A percentile compares a stretch with the other conserved stretches of the same genome.
Evolutionary conservation across 2,329 filamentous ascomycete species (phyloP).

Genomic region (Pyrenochaeta sp.): DNA sequence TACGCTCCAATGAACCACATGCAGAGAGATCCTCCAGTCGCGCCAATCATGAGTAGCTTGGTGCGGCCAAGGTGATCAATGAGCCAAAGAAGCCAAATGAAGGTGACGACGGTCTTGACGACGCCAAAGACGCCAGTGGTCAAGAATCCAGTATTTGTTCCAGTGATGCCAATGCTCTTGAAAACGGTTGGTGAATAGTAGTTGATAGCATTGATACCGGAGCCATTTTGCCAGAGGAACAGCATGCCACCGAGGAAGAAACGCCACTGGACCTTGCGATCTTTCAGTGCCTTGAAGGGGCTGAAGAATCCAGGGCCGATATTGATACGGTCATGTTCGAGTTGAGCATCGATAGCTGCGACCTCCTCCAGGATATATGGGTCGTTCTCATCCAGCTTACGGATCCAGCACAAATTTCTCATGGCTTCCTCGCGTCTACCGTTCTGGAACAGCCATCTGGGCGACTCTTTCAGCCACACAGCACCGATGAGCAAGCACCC

Average conservation of each 20-base stretch:
- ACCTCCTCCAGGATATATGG: slow-evolving; percentile 79
- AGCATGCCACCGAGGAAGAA: slow-evolving; percentile 77
- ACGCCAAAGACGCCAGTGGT: slow-evolving; percentile 81
- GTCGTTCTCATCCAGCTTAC: slow-evolving; percentile 64
- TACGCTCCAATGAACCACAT: slow-evolving; percentile 72
- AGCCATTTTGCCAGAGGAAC: slow-evolving; percentile 82
- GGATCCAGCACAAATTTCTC: slow-evolving; percentile 67
- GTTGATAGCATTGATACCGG: slow-evolving; percentile 77
- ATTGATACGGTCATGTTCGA: slow-evolving; percentile 69
- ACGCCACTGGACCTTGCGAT: slow-evolving; percentile 69
- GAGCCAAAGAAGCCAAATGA: slow-evolving; percentile 74
- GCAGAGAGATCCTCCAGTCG: slow-evolving; percentile 67
- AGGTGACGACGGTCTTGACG: slow-evolving; percentile 74
- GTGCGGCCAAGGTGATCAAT: slow-evolving; percentile 72
- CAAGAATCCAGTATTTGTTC: slow-evolving; percentile 66
- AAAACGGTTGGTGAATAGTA: slow-evolving; percentile 80
- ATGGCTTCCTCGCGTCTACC: slow-evolving; percentile 53
- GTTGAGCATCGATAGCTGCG: slow-evolving; percentile 72
- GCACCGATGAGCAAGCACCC: slow-evolving; percentile 62
- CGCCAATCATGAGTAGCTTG: slow-evolving; percentile 72
- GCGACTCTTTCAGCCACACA: slow-evolving; percentile 56
- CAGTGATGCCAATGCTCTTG: slow-evolving; percentile 68
- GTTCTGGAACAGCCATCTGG: slow-evolving; percentile 56
- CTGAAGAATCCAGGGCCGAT: slow-evolving; percentile 79
- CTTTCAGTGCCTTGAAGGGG: slow-evolving; percentile 40